These are phyloP conservation scores for Baorangia bicolor DNA, from an alignment of 768 basidiomycete species.

Conservation along the genomic window DNA sequence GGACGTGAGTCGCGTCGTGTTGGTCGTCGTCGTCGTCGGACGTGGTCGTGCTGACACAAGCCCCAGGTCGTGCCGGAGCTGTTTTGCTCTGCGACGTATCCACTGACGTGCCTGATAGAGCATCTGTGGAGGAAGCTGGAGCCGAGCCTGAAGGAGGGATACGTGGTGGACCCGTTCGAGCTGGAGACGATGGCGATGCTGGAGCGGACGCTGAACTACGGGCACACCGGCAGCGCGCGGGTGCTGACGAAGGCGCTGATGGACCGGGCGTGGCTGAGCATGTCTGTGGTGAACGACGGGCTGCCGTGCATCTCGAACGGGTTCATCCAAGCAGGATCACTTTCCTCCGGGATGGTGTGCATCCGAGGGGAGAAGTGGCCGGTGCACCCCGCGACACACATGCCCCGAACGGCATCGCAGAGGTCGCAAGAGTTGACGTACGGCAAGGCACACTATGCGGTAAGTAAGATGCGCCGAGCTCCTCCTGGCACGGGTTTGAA, in stretches of 20 bases:
- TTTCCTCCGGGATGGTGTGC: background rate
- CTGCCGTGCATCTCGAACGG: background rate
- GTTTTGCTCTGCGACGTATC: background rate
- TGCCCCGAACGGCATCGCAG: background rate
- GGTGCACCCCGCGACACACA: background rate
- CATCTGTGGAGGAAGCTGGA: background rate
- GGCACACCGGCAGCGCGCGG: background rate
- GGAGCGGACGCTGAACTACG: background rate
- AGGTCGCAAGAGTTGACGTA: constrained; percentile 2
- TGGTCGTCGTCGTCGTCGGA: too few relatives aligned
- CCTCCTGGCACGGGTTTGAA: too few relatives aligned
- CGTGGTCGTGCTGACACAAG: too few relatives aligned
- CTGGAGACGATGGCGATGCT: constrained; percentile 1
- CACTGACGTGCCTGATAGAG: background rate
- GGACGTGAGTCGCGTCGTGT: background rate
- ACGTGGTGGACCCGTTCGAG: background rate
- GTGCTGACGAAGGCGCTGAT: constrained; percentile 1
- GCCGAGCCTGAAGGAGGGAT: background rate
- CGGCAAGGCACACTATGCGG: background rate
- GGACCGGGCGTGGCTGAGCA: background rate
- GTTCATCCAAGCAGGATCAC: background rate
- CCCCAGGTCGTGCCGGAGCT: background rate
- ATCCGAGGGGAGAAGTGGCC: background rate
- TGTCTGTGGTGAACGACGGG: background rate
- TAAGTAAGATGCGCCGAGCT: too few relatives aligned